phyloP scores from a whole-genome alignment of 768 basidiomycete species.

The Termitomyces sp. region DNA sequence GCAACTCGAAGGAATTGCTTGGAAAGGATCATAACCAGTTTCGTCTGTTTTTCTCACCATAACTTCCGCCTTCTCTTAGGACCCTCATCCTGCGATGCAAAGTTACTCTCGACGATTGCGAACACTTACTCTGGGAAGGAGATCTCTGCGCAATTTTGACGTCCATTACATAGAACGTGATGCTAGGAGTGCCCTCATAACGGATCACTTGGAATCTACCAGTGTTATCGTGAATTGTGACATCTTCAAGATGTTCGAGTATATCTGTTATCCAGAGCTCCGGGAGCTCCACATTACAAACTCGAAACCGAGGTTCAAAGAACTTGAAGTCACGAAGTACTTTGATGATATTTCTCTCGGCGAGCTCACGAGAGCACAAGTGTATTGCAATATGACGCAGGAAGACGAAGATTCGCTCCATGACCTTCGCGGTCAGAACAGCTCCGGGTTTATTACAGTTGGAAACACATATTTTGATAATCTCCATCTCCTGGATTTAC shows the following conservation, averaged over 20 bases:
- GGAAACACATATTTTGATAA: neutral
- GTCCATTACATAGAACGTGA: neutral
- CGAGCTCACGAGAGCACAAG: neutral
- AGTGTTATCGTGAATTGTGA: neutral
- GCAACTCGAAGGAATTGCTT: neutral
- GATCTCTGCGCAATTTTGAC: neutral
- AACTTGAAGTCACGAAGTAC: neutral
- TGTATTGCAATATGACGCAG: neutral
- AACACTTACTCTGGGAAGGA: neutral
- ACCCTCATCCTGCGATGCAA: neutral
- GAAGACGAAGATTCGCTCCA: neutral
- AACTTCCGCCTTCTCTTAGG: neutral
- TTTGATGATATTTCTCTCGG: neutral
- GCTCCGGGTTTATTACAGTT: too few relatives aligned
- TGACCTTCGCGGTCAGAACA: neutral
- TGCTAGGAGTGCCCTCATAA: neutral
- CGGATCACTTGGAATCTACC: neutral
- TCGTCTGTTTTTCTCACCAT: neutral
- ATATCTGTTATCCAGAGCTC: neutral
- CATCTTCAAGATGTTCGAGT: neutral
- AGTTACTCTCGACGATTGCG: neutral
- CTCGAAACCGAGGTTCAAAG: neutral
- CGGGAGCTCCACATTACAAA: neutral
- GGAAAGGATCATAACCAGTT: neutral
- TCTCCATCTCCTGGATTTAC: too few relatives aligned